Conservation (phyloP, 2,329 filamentous ascomycete genomes). For the Monosporascus sp. region DNA sequence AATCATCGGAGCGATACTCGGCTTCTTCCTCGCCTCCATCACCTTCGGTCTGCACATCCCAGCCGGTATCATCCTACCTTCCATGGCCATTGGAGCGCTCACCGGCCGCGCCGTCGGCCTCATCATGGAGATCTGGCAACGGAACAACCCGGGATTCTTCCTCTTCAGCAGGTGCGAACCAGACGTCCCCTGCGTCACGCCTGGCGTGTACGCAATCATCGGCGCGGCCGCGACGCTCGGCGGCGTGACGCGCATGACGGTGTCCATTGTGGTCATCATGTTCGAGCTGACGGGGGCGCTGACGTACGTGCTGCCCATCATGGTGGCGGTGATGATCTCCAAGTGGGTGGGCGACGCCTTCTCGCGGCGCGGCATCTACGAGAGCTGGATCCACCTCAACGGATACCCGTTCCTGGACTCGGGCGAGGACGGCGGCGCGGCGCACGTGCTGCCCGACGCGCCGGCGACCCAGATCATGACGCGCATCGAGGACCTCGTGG, state of each 20-base stretch:
- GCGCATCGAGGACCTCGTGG: conserved; percentile 79
- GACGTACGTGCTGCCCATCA: conserved; percentile 95
- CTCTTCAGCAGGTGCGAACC: conserved; percentile 77
- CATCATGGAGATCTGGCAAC: conserved; percentile 82
- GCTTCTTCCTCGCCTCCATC: conserved; percentile 77
- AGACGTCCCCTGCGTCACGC: conserved; percentile 82
- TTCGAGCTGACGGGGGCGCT: conserved; percentile 96
- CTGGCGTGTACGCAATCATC: conserved; percentile 93
- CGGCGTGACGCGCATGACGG: conserved; percentile 92
- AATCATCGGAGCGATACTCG: conserved; percentile 74
- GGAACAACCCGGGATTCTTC: conserved; percentile 69
- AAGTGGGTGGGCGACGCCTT: conserved; percentile 99
- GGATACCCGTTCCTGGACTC: conserved; percentile 95
- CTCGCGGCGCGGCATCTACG: conserved; percentile 89
- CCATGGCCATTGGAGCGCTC: conserved; percentile 90
- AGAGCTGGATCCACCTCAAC: conserved; percentile 95
- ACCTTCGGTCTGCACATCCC: conserved; percentile 95
- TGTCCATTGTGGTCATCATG: conserved; percentile 98
- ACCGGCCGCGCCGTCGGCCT: conserved; percentile 87
- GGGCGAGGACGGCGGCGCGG: conserved; percentile 59
- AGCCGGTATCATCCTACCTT: conserved; percentile 90
- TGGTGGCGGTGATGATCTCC: conserved; percentile 96
- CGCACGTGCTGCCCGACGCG: conserved; percentile 63
- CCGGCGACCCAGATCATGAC: conserved; percentile 90
- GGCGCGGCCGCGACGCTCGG: conserved; percentile 91